These are phyloP conservation scores for Aspergillus transmontanensis DNA, from an alignment of 2,329 filamentous ascomycete species.

Conservation along the genomic window DNA sequence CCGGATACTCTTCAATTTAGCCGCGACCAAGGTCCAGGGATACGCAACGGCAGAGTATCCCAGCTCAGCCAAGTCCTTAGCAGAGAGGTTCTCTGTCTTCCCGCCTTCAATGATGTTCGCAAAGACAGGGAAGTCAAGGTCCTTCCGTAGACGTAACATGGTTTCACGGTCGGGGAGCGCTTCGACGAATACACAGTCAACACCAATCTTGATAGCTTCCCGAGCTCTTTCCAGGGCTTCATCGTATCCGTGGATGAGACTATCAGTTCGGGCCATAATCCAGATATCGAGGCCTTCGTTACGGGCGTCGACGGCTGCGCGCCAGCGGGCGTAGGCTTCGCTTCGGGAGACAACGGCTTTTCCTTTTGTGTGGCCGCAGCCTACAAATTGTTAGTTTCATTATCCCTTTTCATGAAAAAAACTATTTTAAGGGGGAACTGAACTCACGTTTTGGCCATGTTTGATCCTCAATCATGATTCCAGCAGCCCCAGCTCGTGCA, in stretches of 20 bases:
- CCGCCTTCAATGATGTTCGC: constrained; percentile 51
- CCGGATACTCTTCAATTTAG: constrained; percentile 45
- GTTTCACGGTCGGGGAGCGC: constrained; percentile 47
- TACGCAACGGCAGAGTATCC: constrained; percentile 49
- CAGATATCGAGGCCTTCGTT: constrained; percentile 51
- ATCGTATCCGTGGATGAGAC: constrained; percentile 42
- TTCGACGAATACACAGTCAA: constrained; percentile 50
- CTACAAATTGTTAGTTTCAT: constrained; percentile 19
- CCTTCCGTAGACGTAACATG: constrained; percentile 41
- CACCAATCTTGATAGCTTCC: constrained; percentile 48
- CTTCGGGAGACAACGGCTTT: constrained; percentile 50
- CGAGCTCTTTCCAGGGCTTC: constrained; percentile 47
- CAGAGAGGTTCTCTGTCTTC: constrained; percentile 45
- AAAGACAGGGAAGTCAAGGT: constrained; percentile 45
- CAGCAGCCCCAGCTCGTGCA: constrained; percentile 43
- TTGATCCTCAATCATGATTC: constrained; percentile 51
- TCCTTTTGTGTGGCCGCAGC: constrained; percentile 50
- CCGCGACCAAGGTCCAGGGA: constrained; percentile 49
- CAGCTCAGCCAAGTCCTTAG: constrained; percentile 41
- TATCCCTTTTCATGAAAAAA: not conserved
- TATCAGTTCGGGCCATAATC: constrained; percentile 50
- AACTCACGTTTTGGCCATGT: constrained; percentile 52
- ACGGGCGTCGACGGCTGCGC: constrained; percentile 50
- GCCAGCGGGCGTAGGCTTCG: constrained; percentile 51
- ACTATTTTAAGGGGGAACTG: not conserved